phyloP scores from a whole-genome alignment of 345 rosid genomes.

The Xanthoceras sorbifolium region DNA sequence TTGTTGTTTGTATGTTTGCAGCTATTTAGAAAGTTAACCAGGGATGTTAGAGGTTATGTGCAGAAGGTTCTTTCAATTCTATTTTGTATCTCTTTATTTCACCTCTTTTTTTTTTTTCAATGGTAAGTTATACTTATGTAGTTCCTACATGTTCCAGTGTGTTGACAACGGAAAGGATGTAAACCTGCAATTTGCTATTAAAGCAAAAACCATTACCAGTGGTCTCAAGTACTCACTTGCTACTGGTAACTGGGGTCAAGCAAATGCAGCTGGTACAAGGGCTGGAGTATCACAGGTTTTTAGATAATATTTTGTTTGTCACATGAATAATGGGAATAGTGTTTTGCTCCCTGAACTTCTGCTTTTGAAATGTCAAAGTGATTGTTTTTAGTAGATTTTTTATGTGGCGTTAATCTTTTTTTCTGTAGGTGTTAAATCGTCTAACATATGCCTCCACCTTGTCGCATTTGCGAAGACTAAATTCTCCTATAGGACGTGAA shows the following conservation, averaged over 20 bases:
- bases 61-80: slow-evolving; percentile 69
- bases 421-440: slow-evolving; percentile 79
- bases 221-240: slow-evolving; percentile 97
- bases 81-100: slow-evolving; percentile 8
- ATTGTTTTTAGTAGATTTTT: not conserved
- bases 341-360: not conserved
- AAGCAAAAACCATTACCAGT: slow-evolving; percentile 96
- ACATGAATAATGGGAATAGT: not conserved
- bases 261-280: slow-evolving; percentile 98
- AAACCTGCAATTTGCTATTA: slow-evolving; percentile 89
- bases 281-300: slow-evolving; percentile 99
- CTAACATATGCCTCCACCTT: slow-evolving; percentile 92
- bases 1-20: slow-evolving; percentile 36
- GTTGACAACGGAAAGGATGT: slow-evolving; percentile 98
- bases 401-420: slow-evolving; percentile 14
- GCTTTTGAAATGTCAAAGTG: not conserved
- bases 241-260: slow-evolving; percentile 99
- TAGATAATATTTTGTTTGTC: slow-evolving; percentile 9
- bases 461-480: slow-evolving; percentile 92
- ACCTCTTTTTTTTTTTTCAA: not conserved
- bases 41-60: slow-evolving; percentile 89
- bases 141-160: slow-evolving; percentile 52
- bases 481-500: slow-evolving; percentile 99
- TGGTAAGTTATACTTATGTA: slow-evolving; percentile 19
- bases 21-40: slow-evolving; percentile 91